Evolutionary conservation across 495 filamentous ascomycete genomes (phyloP), one percentile per base, ranked within the genome.

Genomic region (Massariosphaeria phaeospora): DNA sequence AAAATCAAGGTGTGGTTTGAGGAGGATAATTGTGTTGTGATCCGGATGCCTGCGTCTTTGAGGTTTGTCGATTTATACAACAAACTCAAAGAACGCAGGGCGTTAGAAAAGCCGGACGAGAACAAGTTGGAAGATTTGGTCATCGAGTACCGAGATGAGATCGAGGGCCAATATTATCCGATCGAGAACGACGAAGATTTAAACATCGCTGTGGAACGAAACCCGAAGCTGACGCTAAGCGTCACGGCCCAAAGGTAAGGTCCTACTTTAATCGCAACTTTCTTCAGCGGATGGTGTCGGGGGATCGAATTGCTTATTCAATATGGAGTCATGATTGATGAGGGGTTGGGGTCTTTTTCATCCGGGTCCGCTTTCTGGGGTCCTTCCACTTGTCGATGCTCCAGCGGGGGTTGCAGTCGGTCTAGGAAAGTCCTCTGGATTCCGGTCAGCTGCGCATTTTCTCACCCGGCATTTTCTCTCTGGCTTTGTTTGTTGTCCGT

Each of bases 1-100:
- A 97, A 96, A 69, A 86, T 98, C 66, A 98, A 98, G 72, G 84
- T 96, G 31, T 71, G 67, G 63, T 91, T 85, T 70, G 94, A 88
- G 73, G 80, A 86, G 58, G 86, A 93, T 61, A 91, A 96, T 58
- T 77, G 90, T 53, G 90, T 96, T 61, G 85, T 91, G 35, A 90
- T 98, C 63, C 84, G 90, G 36, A 84, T 97, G 33, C 88, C 91
- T 2, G 77, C 75, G 3, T 84, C 91, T 35, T 86, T 95, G 59
- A 79, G 74, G 57, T 91, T 85, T 71, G 75, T 55, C 12, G 69
- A 71, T 31, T 60, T 73, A 24, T 67, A 69, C 49, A 54, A 78
- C 61, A 84, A 87, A 55, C 77, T 98, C 34, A 84, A 83, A 52
- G 89, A 96, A 59, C 61, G 70, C 29, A 48, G 72, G 18, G 61